Evolutionary conservation across 2,329 filamentous ascomycete species (phyloP).

Genomic region (Fusarium sulawesiense): DNA sequence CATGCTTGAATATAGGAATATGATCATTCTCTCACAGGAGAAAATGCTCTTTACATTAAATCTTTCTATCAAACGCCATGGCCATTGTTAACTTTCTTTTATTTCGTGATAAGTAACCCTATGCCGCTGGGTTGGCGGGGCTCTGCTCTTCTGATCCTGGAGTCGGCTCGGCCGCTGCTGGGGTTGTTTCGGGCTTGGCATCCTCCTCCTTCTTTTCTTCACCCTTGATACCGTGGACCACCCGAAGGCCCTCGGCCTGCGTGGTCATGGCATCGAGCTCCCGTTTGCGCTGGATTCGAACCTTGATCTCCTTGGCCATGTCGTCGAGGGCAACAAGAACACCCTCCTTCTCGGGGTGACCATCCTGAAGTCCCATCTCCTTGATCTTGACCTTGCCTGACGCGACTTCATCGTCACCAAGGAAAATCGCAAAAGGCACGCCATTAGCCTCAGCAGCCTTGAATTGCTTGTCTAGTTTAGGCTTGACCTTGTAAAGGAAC

Average conservation of each 20-base stretch:
- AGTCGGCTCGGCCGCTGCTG: constrained; percentile 24
- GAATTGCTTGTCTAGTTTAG: constrained; percentile 89
- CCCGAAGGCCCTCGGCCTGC: constrained; percentile 58
- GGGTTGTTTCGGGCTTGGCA: constrained; percentile 21
- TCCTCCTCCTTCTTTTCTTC: constrained; percentile 30
- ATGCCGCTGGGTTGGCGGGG: constrained; percentile 24
- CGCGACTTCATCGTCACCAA: constrained; percentile 90
- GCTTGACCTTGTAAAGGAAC: constrained; percentile 90
- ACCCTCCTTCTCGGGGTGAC: constrained; percentile 91
- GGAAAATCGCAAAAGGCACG: constrained; percentile 86
- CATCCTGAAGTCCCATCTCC: constrained; percentile 77
- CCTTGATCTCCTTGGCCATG: constrained; percentile 72
- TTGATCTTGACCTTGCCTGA: constrained; percentile 89
- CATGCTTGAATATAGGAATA: neutral
- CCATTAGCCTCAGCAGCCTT: constrained; percentile 85
- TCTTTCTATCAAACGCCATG: constrained; percentile 35
- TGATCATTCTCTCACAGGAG: constrained; percentile 8
- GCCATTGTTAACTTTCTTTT: constrained; percentile 30
- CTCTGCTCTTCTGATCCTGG: constrained; percentile 22
- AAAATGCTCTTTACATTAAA: constrained; percentile 8
- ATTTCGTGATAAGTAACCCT: constrained; percentile 19
- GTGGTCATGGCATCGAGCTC: constrained; percentile 57
- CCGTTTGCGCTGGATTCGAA: constrained; percentile 56
- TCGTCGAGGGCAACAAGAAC: constrained; percentile 74
- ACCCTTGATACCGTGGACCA: constrained; percentile 60